phyloP scores from a whole-genome alignment of 768 basidiomycete genomes.

The Phylloporus sp. region DNA sequence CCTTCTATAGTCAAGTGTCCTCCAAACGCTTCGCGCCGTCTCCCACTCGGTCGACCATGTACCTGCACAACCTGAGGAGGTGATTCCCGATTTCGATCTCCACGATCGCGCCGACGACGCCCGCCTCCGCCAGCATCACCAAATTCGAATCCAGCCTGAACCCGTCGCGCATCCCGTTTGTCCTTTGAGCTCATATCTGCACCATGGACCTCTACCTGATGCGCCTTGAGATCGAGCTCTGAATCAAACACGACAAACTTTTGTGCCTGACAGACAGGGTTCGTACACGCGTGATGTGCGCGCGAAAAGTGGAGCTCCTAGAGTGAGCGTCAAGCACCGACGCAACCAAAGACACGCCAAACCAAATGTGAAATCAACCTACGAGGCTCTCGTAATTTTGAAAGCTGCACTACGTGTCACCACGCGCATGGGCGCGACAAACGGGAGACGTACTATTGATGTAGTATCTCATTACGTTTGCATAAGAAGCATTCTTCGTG shows the following conservation, averaged over 20 bases:
- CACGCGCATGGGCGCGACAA: neutral
- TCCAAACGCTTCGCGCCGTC: conserved; percentile 63
- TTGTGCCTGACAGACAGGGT: conserved; percentile 68
- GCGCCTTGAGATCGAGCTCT: conserved; percentile 84
- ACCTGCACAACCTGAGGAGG: conserved; percentile 24
- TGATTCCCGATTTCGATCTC: conserved; percentile 44
- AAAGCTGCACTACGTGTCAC: conserved; percentile 50
- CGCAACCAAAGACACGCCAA: neutral
- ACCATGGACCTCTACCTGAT: conserved; percentile 83
- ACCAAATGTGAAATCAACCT: conserved; percentile 22
- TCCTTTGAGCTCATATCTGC: conserved; percentile 68
- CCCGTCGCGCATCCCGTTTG: conserved; percentile 60
- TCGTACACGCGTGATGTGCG: conserved; percentile 75
- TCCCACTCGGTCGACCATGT: conserved; percentile 30
- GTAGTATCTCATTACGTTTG: conserved; percentile 70
- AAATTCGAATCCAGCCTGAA: conserved; percentile 67
- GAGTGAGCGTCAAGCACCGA: conserved; percentile 2
- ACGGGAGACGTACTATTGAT: conserved; percentile 72
- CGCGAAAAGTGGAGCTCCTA: conserved; percentile 75
- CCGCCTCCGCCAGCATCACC: conserved; percentile 49
- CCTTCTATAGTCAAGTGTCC: conserved; percentile 48
- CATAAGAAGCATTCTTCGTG: conserved; percentile 98
- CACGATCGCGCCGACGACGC: conserved; percentile 44
- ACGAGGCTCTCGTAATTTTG: conserved; percentile 75
- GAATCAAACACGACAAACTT: conserved; percentile 96